These are phyloP conservation scores for Ilyonectria sp. DNA, from an alignment of 2,329 filamentous ascomycete genomes.

Conservation along the genomic window DNA sequence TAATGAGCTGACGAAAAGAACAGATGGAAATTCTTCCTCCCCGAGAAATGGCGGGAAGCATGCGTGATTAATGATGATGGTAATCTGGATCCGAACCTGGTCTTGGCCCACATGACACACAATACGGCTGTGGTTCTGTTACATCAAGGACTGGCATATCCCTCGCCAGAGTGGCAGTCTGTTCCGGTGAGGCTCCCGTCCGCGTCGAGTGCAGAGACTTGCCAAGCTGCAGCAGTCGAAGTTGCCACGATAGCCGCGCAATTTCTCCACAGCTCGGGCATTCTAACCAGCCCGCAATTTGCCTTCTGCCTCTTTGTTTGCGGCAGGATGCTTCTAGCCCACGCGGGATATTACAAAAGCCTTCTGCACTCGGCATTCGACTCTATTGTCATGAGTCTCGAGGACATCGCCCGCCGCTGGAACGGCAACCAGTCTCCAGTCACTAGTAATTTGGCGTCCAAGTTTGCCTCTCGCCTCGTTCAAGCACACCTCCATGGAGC, in stretches of 20 bases:
- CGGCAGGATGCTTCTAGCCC: slow-evolving; percentile 34
- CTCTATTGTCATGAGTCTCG: slow-evolving; percentile 31
- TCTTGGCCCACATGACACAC: slow-evolving; percentile 46
- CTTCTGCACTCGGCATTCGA: slow-evolving; percentile 23
- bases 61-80: slow-evolving; percentile 55
- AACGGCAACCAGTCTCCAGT: slow-evolving; percentile 20
- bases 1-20: not conserved
- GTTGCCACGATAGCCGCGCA: slow-evolving; percentile 32
- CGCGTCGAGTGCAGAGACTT: slow-evolving; percentile 37
- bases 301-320: slow-evolving; percentile 40
- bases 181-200: slow-evolving; percentile 34
- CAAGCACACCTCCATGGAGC: slow-evolving; percentile 16
- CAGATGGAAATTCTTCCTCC: slow-evolving; percentile 63
- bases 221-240: slow-evolving; percentile 34
- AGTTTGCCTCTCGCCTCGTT: slow-evolving; percentile 33
- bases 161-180: slow-evolving; percentile 35
- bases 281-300: slow-evolving; percentile 35
- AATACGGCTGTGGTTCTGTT: slow-evolving; percentile 45
- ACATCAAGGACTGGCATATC: slow-evolving; percentile 44
- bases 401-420: slow-evolving; percentile 31
- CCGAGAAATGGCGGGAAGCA: slow-evolving; percentile 58
- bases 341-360: slow-evolving; percentile 27
- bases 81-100: slow-evolving; percentile 61
- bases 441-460: slow-evolving; percentile 32
- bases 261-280: slow-evolving; percentile 28